Percentiles rank a stretch among this genome's conserved stretches.
phyloP scores from a whole-genome alignment of 2,329 filamentous ascomycete species.

The Ophiocordyceps australis region DNA sequence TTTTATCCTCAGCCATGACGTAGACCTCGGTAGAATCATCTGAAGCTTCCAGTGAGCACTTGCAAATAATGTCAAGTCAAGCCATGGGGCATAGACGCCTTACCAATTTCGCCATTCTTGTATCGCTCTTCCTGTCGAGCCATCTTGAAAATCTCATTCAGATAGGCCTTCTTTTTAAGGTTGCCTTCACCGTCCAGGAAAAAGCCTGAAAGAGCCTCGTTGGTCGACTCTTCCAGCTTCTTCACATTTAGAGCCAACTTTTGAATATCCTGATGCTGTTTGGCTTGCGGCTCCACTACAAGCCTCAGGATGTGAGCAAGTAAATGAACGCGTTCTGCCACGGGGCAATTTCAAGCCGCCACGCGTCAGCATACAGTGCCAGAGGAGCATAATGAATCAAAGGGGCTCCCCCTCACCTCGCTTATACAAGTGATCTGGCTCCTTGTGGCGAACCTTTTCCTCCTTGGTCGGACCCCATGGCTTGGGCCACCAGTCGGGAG shows the following conservation, averaged over 20 bases:
- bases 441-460: conserved; percentile 45
- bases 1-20: conserved; percentile 33
- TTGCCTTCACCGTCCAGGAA: conserved; percentile 40
- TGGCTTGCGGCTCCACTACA: conserved; percentile 28
- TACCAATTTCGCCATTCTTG: conserved; percentile 38
- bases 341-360: background rate
- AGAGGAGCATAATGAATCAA: background rate
- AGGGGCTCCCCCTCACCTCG: conserved; percentile 26
- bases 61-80: background rate
- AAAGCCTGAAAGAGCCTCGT: conserved; percentile 37
- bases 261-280: conserved; percentile 31
- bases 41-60: conserved; percentile 9
- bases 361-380: background rate
- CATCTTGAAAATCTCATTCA: conserved; percentile 44
- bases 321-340: conserved; percentile 36
- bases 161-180: conserved; percentile 30
- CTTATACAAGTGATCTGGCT: conserved; percentile 57
- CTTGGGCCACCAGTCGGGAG: conserved; percentile 50
- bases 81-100: conserved; percentile 5
- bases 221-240: conserved; percentile 39
- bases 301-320: conserved; percentile 42
- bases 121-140: conserved; percentile 37
- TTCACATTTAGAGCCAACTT: conserved; percentile 33
- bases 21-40: conserved; percentile 28
- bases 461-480: conserved; percentile 29